phyloP scores from a whole-genome alignment of 805 yeast species.

The Millerozyma miso region DNA sequence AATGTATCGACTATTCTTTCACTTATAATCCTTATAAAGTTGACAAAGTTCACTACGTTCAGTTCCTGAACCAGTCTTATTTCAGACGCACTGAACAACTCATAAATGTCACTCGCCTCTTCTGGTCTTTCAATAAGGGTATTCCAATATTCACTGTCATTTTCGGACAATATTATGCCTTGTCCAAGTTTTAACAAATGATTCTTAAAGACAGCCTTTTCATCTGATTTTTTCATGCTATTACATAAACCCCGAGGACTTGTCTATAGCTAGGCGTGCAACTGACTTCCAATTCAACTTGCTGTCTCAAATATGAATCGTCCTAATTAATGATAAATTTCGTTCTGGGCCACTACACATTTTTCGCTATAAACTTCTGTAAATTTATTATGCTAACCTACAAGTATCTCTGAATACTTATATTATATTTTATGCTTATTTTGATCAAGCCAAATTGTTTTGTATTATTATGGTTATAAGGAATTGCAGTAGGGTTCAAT shows the following conservation, averaged over 20 bases:
- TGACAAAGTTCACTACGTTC: conserved; percentile 54
- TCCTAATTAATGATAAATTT: neutral
- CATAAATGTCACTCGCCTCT: conserved; percentile 53
- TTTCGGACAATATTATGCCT: conserved; percentile 27
- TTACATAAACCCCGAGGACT: neutral
- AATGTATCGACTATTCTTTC: conserved; percentile 18
- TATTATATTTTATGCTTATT: too few species aligned
- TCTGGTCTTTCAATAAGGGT: conserved; percentile 37
- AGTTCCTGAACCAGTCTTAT: conserved; percentile 55
- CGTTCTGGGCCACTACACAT: neutral
- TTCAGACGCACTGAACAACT: conserved; percentile 53
- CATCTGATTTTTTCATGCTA: conserved; percentile 74
- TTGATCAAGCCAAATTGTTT: too few species aligned
- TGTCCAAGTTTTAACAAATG: conserved; percentile 59
- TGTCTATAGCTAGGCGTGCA: neutral
- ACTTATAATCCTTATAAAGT: conserved; percentile 38
- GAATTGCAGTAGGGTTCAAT: too few species aligned
- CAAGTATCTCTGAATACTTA: too few species aligned
- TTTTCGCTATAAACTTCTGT: neutral
- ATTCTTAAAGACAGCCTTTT: conserved; percentile 55
- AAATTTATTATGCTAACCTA: too few species aligned
- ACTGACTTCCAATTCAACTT: too few species aligned
- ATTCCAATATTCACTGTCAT: conserved; percentile 27
- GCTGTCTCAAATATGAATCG: too few species aligned
- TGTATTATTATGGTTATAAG: too few species aligned